Conservation (phyloP, 2,329 filamentous ascomycete genomes). For the Colletotrichum musae region DNA sequence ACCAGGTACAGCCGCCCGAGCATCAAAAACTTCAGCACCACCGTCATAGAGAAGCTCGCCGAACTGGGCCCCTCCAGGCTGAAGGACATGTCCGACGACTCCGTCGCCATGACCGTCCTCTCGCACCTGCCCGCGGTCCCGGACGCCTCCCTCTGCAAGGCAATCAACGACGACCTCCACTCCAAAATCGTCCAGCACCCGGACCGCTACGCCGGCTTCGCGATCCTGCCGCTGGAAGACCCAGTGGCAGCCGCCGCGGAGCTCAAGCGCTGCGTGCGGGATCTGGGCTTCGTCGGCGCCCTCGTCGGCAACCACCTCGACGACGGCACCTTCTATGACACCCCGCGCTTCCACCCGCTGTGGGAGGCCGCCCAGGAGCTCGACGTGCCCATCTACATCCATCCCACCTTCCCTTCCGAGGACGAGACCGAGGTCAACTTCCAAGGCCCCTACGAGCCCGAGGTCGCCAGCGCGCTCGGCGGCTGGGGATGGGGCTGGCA, state of each 20-base stretch:
- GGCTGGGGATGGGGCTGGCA: slow-evolving; percentile 51
- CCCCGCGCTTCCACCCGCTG: slow-evolving; percentile 46
- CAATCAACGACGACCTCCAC: slow-evolving; percentile 29
- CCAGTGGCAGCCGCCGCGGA: slow-evolving; percentile 49
- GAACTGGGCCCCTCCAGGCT: slow-evolving; percentile 17
- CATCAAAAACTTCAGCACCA: background rate
- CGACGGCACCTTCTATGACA: slow-evolving; percentile 49
- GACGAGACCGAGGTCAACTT: slow-evolving; percentile 23
- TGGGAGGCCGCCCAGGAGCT: slow-evolving; percentile 57
- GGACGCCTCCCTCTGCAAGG: background rate
- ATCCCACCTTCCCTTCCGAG: slow-evolving; percentile 53
- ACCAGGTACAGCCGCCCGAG: background rate
- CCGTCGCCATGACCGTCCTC: slow-evolving; percentile 23
- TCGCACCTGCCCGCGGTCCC: slow-evolving; percentile 3
- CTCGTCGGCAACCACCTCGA: slow-evolving; percentile 45
- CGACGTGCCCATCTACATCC: slow-evolving; percentile 66
- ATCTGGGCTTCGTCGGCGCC: slow-evolving; percentile 52
- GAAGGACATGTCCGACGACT: slow-evolving; percentile 15
- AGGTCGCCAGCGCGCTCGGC: slow-evolving; percentile 70
- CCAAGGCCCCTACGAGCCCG: slow-evolving; percentile 61
- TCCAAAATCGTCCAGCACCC: slow-evolving; percentile 25
- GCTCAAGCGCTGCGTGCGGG: slow-evolving; percentile 47
- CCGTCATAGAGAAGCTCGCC: slow-evolving; percentile 17
- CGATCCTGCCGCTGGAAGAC: slow-evolving; percentile 31
- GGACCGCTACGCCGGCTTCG: slow-evolving; percentile 51